Evolutionary conservation across 441 rosid genomes (phyloP).

Genomic region (Syzygium malaccense): DNA sequence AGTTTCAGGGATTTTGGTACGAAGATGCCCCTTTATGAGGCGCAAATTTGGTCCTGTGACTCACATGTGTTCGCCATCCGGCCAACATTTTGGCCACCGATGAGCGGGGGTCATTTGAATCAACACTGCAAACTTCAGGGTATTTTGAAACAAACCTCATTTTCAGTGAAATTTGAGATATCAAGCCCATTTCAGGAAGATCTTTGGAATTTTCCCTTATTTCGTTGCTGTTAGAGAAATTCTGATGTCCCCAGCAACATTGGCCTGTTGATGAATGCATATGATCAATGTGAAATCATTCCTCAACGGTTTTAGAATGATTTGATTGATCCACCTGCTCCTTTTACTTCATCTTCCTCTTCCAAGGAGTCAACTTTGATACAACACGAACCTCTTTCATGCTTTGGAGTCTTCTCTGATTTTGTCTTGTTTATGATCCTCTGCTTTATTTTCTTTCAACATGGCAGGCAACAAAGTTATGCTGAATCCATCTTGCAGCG

Average conservation of each 20-base stretch:
- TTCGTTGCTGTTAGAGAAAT: not conserved
- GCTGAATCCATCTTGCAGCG: conserved; percentile 69
- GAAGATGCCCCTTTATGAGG: not conserved
- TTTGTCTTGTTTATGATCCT: not conserved
- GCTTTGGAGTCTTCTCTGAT: not conserved
- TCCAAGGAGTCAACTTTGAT: not conserved
- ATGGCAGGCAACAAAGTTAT: conserved; percentile 82
- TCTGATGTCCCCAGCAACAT: not conserved
- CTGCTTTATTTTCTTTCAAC: not conserved
- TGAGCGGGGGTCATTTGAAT: not conserved
- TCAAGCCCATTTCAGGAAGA: not conserved
- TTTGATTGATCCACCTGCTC: not conserved
- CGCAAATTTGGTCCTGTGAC: not conserved
- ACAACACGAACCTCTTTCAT: not conserved
- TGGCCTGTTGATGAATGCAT: not conserved
- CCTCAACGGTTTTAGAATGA: not conserved
- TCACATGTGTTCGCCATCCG: not conserved
- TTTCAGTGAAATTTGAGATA: not conserved
- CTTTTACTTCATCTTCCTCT: not conserved
- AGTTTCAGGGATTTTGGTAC: not conserved
- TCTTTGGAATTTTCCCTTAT: not conserved
- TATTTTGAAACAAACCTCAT: not conserved
- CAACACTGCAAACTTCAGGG: not conserved
- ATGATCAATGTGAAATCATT: not conserved
- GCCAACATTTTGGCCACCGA: not conserved